phyloP scores from a whole-genome alignment of 2,329 filamentous ascomycete genomes.

The Phaeosphaeria sp. region DNA sequence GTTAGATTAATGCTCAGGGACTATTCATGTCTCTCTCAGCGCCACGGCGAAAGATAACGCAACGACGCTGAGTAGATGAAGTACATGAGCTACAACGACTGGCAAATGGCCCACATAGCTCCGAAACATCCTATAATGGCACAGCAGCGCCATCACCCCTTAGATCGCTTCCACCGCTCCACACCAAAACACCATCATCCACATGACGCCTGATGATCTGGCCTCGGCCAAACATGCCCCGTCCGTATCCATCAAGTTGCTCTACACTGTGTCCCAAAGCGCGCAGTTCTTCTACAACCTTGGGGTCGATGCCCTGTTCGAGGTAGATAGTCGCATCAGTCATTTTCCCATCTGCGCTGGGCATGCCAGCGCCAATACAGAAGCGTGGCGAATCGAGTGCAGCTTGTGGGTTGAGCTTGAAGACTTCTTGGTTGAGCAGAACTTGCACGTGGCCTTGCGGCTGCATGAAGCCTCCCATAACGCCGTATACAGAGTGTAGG shows the following conservation, averaged over 20 bases:
- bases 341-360: slow-evolving; percentile 62
- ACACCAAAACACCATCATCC: slow-evolving; percentile 77
- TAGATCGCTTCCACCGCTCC: slow-evolving; percentile 87
- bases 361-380: slow-evolving; percentile 79
- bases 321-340: slow-evolving; percentile 73
- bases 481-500: slow-evolving; percentile 86
- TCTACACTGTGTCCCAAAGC: slow-evolving; percentile 75
- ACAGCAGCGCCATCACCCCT: slow-evolving; percentile 81
- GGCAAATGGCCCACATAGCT: neutral
- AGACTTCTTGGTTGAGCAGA: slow-evolving; percentile 85
- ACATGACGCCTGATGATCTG: slow-evolving; percentile 82
- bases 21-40: too few relatives aligned
- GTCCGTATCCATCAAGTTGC: slow-evolving; percentile 68
- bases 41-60: too few relatives aligned
- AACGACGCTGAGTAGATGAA: too few relatives aligned
- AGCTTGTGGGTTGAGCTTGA: slow-evolving; percentile 81
- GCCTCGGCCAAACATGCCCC: slow-evolving; percentile 80
- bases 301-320: slow-evolving; percentile 79
- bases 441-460: slow-evolving; percentile 96
- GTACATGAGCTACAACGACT: too few relatives aligned
- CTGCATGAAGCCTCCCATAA: slow-evolving; percentile 99
- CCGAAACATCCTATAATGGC: slow-evolving; percentile 43
- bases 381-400: slow-evolving; percentile 91
- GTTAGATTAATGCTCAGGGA: too few relatives aligned
- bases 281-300: slow-evolving; percentile 71